Percentiles rank a stretch among this genome's conserved stretches.
phyloP scores from a whole-genome alignment of 2,329 filamentous ascomycete genomes.

The Cryphonectria radicalis region DNA sequence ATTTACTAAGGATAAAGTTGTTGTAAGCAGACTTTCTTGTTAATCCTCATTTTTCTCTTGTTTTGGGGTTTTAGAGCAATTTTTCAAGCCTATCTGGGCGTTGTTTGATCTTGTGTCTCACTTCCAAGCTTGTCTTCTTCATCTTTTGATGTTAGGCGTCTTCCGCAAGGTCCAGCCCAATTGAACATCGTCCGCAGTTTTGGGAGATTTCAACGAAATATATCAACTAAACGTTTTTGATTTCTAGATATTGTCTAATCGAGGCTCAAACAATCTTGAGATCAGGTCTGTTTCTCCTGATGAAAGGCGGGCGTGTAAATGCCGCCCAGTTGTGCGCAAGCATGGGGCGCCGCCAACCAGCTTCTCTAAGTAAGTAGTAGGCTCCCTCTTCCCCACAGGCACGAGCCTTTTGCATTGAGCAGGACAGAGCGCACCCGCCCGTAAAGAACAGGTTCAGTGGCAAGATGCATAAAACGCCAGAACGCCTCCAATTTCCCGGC shows the following conservation, averaged over 20 bases:
- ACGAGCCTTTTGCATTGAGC: neutral
- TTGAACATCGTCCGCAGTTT: neutral
- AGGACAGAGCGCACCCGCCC: too few relatives aligned
- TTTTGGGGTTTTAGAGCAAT: too few relatives aligned
- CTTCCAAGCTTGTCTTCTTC: too few relatives aligned
- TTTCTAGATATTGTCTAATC: neutral
- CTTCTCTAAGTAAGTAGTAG: neutral
- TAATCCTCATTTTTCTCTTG: too few relatives aligned
- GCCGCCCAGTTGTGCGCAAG: neutral
- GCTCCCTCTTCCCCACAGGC: neutral
- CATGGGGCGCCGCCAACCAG: neutral
- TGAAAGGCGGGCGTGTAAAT: neutral
- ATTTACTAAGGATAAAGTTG: too few relatives aligned
- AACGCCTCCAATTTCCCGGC: neutral
- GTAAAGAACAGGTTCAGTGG: neutral
- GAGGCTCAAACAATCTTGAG: neutral
- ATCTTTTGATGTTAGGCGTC: too few relatives aligned
- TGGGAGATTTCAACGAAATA: neutral
- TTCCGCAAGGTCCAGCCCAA: neutral
- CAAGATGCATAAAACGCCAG: conserved; percentile 14
- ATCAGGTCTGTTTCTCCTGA: neutral
- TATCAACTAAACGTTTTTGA: neutral
- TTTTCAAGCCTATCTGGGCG: too few relatives aligned
- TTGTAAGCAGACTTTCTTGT: neutral
- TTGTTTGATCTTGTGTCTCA: neutral